Percentiles rank a stretch among this genome's conserved stretches.
Conservation (phyloP, 345 rosid genomes). For the Murraya koenigii region DNA sequence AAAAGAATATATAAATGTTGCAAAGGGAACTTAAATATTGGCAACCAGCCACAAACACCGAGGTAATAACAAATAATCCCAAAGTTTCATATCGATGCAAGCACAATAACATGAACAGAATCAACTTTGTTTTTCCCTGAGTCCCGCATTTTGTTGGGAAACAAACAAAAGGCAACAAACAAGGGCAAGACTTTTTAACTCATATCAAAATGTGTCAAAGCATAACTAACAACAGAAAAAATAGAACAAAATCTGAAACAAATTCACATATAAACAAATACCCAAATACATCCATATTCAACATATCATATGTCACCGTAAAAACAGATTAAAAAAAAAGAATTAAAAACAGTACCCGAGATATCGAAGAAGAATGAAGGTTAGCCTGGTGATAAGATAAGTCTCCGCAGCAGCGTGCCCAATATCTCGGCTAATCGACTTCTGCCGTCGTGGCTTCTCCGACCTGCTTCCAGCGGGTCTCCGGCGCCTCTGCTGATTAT, state of each 20-base stretch:
- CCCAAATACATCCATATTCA: background rate
- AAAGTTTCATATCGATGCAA: background rate
- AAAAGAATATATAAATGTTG: background rate
- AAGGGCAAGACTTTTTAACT: no score
- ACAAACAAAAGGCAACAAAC: no score
- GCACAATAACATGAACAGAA: background rate
- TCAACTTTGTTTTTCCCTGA: background rate
- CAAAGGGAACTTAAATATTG: background rate
- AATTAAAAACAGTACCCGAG: slow-evolving; percentile 57
- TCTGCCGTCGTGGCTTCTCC: slow-evolving; percentile 33
- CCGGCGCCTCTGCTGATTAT: slow-evolving; percentile 1
- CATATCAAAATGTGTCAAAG: background rate
- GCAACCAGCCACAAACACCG: background rate
- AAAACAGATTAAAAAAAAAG: no score
- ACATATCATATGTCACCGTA: background rate
- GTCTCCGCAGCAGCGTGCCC: slow-evolving; percentile 84
- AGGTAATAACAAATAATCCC: background rate
- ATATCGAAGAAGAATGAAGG: slow-evolving; percentile 64
- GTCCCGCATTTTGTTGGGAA: background rate
- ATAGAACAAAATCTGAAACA: background rate
- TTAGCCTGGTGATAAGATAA: slow-evolving; percentile 65
- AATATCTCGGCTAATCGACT: slow-evolving; percentile 50
- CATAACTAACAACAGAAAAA: background rate
- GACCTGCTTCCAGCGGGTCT: background rate
- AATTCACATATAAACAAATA: background rate